These are phyloP conservation scores for Vitis hybrid DNA, from an alignment of 177 flowering plant species.

Conservation along the genomic window DNA sequence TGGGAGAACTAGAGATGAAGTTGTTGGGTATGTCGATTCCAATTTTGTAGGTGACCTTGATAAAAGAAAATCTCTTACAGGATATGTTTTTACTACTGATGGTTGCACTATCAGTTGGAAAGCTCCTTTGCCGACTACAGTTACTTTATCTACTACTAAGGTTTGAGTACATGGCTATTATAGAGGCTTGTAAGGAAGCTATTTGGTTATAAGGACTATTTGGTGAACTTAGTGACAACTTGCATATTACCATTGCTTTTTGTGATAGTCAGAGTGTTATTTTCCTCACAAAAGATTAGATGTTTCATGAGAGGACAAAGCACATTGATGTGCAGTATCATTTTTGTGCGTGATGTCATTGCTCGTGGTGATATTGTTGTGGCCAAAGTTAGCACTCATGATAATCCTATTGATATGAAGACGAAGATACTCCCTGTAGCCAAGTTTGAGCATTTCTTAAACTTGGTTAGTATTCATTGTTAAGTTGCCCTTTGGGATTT, in stretches of 20 bases:
- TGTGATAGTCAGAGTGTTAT: background rate
- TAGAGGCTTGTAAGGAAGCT: no score
- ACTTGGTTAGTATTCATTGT: no score
- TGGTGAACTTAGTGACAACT: background rate
- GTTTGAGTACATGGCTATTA: background rate
- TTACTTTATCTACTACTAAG: background rate
- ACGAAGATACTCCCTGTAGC: no score
- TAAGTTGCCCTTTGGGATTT: no score
- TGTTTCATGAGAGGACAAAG: no score
- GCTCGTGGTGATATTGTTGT: no score
- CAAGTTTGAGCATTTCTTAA: no score
- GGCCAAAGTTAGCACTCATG: no score
- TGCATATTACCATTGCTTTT: background rate
- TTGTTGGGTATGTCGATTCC: background rate
- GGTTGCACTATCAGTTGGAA: background rate
- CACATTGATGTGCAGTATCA: background rate
- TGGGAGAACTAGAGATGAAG: conserved; percentile 4
- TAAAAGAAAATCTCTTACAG: no score
- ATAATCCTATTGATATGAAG: no score
- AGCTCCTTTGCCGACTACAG: background rate
- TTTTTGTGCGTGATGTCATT: background rate
- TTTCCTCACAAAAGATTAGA: no score
- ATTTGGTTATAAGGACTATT: no score
- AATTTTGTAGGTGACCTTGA: background rate
- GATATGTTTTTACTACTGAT: background rate